These are phyloP conservation scores for Leucosporidium yakuticum DNA, from an alignment of 768 basidiomycete genomes.

Conservation along the genomic window DNA sequence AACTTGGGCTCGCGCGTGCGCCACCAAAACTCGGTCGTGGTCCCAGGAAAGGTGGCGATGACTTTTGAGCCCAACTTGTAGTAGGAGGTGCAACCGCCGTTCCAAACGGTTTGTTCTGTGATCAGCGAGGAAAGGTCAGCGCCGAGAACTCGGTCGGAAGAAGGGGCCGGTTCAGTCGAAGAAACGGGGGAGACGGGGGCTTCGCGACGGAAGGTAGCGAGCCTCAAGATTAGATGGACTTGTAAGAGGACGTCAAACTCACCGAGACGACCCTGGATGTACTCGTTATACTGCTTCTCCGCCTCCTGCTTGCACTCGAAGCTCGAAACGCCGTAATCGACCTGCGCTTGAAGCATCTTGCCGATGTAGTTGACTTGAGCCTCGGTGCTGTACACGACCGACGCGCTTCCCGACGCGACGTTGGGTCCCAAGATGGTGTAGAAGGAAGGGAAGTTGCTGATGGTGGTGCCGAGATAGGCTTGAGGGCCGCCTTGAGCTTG, in stretches of 20 bases:
- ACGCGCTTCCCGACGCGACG: conserved; percentile 16
- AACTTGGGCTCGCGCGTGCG: neutral
- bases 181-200: too few species aligned
- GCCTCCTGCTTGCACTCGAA: conserved; percentile 16
- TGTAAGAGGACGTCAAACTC: neutral
- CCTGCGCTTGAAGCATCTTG: conserved; percentile 17
- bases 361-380: conserved; percentile 17
- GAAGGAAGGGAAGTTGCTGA: conserved; percentile 18
- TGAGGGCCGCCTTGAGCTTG: conserved; percentile 19
- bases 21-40: conserved; percentile 7
- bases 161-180: neutral
- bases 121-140: too few species aligned
- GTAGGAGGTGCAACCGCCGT: conserved; percentile 16
- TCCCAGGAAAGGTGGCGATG: conserved; percentile 11
- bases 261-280: conserved; percentile 10
- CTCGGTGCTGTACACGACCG: conserved; percentile 15
- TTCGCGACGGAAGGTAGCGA: neutral
- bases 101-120: conserved; percentile 19
- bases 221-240: neutral
- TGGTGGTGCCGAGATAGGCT: conserved; percentile 24
- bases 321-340: conserved; percentile 4
- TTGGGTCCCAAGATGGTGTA: conserved; percentile 20
- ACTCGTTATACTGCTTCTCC: conserved; percentile 15
- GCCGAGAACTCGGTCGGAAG: neutral
- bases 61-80: conserved; percentile 18